Base-by-base conservation (phyloP, 805 yeast genomes). In the Komagataella pastoris region DNA sequence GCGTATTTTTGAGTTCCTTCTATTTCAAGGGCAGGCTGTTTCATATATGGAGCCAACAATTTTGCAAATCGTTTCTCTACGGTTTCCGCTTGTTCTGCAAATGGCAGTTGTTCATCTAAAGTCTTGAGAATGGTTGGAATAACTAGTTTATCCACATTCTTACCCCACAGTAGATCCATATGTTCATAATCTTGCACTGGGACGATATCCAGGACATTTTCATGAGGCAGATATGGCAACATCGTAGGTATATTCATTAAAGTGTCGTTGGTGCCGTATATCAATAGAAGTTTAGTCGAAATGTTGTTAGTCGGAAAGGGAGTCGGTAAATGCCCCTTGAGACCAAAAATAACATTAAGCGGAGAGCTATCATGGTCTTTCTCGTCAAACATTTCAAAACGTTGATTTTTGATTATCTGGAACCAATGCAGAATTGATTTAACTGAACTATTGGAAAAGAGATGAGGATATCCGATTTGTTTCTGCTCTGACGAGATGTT, bases 81-180 rank as follows among this genome's bases (percentile, higher is more conserved):
- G 4, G 40, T 30, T 3, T 30, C 40, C 40, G 10, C n/a, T 3
- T 30, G n/a, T 8, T 30, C 40, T 10, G 40, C 40, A 10, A 30
- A 6, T 30, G 40, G 40, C 23, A 48, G 4, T 8, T 48, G 19
- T n/a, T 24, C 45, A 12, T 21, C 18, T 10, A 54, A 46, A 18
- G 47, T 49, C 6, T 18, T 14, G 7, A 57, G 3, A 8, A 63
- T 59, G 23, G 49, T 53, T 2, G 43, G 30, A 49, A 76, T 70
- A 0, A 79, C 81, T 30, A 66, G 56, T 1, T 61, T 56, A 24
- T 71, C 77, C 1, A 85, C 87, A 51, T 81, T 79, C 7, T 74
- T 65, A 7, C 95, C 96, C 98, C 98, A 90, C 14, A 90, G 67
- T 52, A 91, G 78, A 62, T 91, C 98, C 61, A 90, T 70, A 65